A percentile compares a stretch with the other conserved stretches of the same genome.
Evolutionary conservation across 352 stramenopile species (phyloP).

Genomic region (Globisporangium acanthophoron): DNA sequence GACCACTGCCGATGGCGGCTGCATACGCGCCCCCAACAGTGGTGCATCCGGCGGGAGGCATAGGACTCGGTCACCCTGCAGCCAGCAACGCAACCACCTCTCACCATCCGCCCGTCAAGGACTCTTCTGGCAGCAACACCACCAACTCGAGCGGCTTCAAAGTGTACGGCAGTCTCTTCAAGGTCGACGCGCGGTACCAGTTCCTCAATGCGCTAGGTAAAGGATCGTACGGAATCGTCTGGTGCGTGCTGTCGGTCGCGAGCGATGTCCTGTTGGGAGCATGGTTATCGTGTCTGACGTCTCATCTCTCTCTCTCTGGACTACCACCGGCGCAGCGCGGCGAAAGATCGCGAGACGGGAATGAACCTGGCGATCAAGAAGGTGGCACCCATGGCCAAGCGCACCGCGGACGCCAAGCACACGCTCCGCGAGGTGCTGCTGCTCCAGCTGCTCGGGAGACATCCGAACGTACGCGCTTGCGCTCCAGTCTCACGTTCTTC

Average conservation of each 20-base stretch:
- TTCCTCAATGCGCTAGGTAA: constrained; percentile 87
- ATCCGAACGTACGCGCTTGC: constrained; percentile 58
- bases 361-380: constrained; percentile 91
- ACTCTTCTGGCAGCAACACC: not conserved
- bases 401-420: constrained; percentile 79
- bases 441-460: constrained; percentile 81
- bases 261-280: not conserved
- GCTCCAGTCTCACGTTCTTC: too few relatives aligned
- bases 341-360: constrained; percentile 65
- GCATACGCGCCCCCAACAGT: not conserved
- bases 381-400: constrained; percentile 83
- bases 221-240: constrained; percentile 90
- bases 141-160: constrained; percentile 38
- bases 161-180: constrained; percentile 80
- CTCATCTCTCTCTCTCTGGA: not conserved
- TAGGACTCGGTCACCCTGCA: not conserved
- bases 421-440: constrained; percentile 86
- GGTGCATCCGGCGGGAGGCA: not conserved
- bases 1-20: not conserved
- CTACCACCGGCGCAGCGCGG: constrained; percentile 29
- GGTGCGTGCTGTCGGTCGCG: constrained; percentile 21
- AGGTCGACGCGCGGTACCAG: constrained; percentile 78
- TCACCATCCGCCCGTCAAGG: not conserved
- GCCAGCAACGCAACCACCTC: not conserved
- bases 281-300: not conserved